phyloP scores from a whole-genome alignment of 2,329 filamentous ascomycete species.

The Gyromitra esculenta region DNA sequence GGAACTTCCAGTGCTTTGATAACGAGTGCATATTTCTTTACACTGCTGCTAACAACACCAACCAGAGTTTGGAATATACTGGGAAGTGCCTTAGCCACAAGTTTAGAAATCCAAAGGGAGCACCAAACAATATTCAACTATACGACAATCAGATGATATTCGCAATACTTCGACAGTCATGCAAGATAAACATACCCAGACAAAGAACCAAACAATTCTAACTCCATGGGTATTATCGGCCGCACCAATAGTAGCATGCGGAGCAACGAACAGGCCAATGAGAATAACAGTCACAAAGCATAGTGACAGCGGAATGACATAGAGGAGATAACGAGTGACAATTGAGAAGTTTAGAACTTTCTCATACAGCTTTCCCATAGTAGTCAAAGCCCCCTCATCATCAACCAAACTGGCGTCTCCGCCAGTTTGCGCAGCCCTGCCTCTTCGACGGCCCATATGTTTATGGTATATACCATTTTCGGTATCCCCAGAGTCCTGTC shows the following conservation, averaged over 20 bases:
- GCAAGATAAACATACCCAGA: conserved; percentile 59
- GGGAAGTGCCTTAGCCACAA: conserved; percentile 71
- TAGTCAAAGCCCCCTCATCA: conserved; percentile 69
- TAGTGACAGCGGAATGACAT: conserved; percentile 72
- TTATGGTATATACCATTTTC: conserved; percentile 43
- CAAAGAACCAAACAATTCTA: conserved; percentile 70
- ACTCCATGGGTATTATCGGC: conserved; percentile 52
- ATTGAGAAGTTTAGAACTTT: conserved; percentile 72
- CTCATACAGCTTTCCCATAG: conserved; percentile 73
- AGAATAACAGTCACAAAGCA: conserved; percentile 72
- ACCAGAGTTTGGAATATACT: conserved; percentile 73
- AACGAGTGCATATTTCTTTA: conserved; percentile 75
- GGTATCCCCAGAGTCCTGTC: conserved; percentile 50
- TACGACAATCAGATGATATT: not conserved
- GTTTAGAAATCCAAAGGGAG: conserved; percentile 73
- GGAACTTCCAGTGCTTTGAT: conserved; percentile 72
- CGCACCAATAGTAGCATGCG: conserved; percentile 57
- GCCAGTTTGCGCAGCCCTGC: conserved; percentile 9
- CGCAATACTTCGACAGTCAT: not conserved
- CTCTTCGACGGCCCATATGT: conserved; percentile 42
- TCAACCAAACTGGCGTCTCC: conserved; percentile 51
- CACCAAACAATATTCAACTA: conserved; percentile 77
- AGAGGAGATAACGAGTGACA: conserved; percentile 73
- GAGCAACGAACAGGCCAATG: conserved; percentile 60
- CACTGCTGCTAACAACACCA: conserved; percentile 75